Evolutionary conservation across 2,329 filamentous ascomycete genomes (phyloP), one percentile per base, ranked within the genome.

Genomic region (Fusarium tjaetaba): DNA sequence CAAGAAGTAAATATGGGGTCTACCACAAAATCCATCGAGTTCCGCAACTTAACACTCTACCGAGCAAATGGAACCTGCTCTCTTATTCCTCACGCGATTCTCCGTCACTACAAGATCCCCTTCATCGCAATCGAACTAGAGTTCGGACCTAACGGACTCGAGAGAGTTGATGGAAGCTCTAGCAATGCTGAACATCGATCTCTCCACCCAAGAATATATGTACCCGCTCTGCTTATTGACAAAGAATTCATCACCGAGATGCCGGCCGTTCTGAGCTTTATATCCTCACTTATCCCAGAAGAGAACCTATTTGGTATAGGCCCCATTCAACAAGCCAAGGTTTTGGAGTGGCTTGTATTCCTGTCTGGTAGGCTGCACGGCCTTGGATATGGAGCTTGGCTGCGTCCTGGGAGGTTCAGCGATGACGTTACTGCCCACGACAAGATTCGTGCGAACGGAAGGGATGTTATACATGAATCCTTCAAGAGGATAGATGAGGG

Each of bases 341-440:
- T 78, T 0, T 20, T 72, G 2, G 77, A 83, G 58, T 84, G 82
- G 82, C 42, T 80, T 22, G 69, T 66, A 4, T 83, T 78, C 73
- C 66, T 84, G 2, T 80, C 80, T 4, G 80, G 79, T 0, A 79
- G 79, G 2, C 56, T 82, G 7, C 82, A 84, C 42, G 69, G 72
- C 8, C 20, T 71, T 16, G 82, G 77, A 1, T 82, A 76, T 28
- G 79, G 63, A 11, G 77, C 77, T 38, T 56, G 71, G 4, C 62
- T 74, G 11, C 72, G 77, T 14, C 81, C 81, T 1, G 46, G 36
- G 4, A 71, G 81, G 2, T 83, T 79, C 57, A 76, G 68, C 1
- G 72, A 78, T 20, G 76, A 76, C 4, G 28, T 71, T 11, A 53
- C 61, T 0, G 20, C 24, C 3, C 59, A 65, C 2, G 49, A 66